Percentiles rank a stretch among this genome's conserved stretches.
phyloP scores from a whole-genome alignment of 176 grass and related monocot species.

The Paspalum notatum region DNA sequence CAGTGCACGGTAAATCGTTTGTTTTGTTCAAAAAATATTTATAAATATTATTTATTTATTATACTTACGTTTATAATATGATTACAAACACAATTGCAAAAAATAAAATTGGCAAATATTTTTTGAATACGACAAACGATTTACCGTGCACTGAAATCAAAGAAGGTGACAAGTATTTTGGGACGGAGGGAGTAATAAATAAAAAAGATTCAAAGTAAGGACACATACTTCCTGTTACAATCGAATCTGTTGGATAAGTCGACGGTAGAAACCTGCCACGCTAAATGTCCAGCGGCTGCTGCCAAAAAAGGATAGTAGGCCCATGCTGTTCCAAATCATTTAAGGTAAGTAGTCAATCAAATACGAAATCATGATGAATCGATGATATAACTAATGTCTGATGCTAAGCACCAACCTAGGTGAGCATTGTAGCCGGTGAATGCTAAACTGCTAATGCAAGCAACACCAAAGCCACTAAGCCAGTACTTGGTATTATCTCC shows the following conservation, averaged over 20 bases:
- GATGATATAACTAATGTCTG: neutral
- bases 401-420: conserved; percentile 46
- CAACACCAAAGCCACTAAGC: conserved; percentile 63
- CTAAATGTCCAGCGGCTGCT: conserved; percentile 59
- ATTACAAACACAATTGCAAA: too few relatives aligned
- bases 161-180: too few relatives aligned
- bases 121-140: too few relatives aligned
- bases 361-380: neutral
- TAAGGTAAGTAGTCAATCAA: conserved; percentile 19
- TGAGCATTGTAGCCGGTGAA: conserved; percentile 71
- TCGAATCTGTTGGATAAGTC: conserved; percentile 58
- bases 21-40: too few relatives aligned
- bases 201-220: neutral
- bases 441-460: conserved; percentile 58
- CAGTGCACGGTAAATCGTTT: too few relatives aligned
- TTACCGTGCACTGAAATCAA: too few relatives aligned
- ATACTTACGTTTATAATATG: too few relatives aligned
- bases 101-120: too few relatives aligned
- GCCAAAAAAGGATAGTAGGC: conserved; percentile 65
- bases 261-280: conserved; percentile 72
- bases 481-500: conserved; percentile 67
- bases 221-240: conserved; percentile 69
- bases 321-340: conserved; percentile 61
- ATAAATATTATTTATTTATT: too few relatives aligned
- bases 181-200: too few relatives aligned